Evolutionary conservation across 108 stramenopile species (phyloP), one percentile per base, ranked within the genome.

Genomic region (Mediolabrus comicus): DNA sequence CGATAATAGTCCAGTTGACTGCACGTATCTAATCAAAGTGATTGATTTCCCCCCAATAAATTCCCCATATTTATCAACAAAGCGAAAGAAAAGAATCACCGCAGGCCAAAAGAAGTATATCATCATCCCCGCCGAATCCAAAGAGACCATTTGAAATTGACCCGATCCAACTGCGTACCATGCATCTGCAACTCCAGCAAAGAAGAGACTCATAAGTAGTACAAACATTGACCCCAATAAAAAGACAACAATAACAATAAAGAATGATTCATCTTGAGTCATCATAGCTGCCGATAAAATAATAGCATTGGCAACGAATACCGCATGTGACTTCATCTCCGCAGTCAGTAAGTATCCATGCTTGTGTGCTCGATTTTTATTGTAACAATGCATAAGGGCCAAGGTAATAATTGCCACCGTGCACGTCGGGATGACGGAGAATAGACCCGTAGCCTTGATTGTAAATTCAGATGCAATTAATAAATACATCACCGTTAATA

Each of bases 101-200:
- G 36, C 35, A 8, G 80, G 80, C 7, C 35, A 49, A 43, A 76
- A 39, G 51, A 81, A 75, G 26, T 61, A 81, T 12, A 81, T 3
- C 30, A 71, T 65, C 69, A 81, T 76, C 4, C 80, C 74, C 7
- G 29, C 49, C 19, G 70, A 62, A 31, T 81, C 80, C 36, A 81
- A 32, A 27, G 74, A 75, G 10, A 81, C 57, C 80, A 81, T 81
- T 53, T 71, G 74, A 31, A 81, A 81, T 29, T 81, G 80, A 26
- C 80, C 75, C 36, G 80, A 75, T 14, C 80, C 80, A 29, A 81
- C 69, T 12, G 74, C 51, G 29, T 81, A 81, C 80, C 80, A 81
- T 10, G 65, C 62, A 53, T 81, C 80, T 2, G 69, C 58, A 2
- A 71, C 43, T 0, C 56, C 19, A 11, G 80, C 80, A 33, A 75